These are phyloP conservation scores for Penicillium lividum DNA, from an alignment of 495 filamentous ascomycete genomes.

Conservation along the genomic window DNA sequence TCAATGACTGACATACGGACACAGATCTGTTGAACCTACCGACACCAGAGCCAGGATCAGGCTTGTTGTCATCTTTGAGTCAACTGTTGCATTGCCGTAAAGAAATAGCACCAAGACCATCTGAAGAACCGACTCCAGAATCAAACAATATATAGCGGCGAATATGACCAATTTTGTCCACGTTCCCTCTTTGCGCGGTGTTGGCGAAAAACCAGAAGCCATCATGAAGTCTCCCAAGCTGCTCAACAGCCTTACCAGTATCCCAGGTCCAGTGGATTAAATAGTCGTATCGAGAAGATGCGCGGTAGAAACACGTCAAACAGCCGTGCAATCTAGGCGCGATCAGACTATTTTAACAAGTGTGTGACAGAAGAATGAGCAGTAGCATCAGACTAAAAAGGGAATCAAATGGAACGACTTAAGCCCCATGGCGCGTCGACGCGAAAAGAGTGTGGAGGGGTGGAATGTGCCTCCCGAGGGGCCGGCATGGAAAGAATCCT, in stretches of 20 bases:
- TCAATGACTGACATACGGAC: not conserved
- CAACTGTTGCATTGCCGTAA: constrained; percentile 39
- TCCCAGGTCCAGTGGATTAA: not conserved
- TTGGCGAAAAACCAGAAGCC: constrained; percentile 25
- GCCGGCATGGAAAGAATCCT: constrained; percentile 31
- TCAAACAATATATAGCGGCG: constrained; percentile 39
- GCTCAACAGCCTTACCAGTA: constrained; percentile 10
- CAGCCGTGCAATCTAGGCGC: constrained; percentile 14
- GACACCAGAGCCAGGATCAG: constrained; percentile 40
- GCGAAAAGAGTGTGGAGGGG: constrained; percentile 33
- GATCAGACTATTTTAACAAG: constrained; percentile 13
- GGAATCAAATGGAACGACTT: constrained; percentile 19
- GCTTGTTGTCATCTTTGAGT: constrained; percentile 47
- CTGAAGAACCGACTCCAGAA: constrained; percentile 42
- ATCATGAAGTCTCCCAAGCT: constrained; percentile 19
- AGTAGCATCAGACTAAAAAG: constrained; percentile 22
- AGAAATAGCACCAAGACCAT: constrained; percentile 42
- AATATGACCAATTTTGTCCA: constrained; percentile 49
- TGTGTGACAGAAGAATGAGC: constrained; percentile 8
- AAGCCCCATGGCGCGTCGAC: constrained; percentile 31
- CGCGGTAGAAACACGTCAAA: constrained; percentile 6
- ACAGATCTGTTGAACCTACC: constrained; percentile 25
- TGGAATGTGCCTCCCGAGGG: constrained; percentile 35
- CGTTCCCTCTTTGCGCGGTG: constrained; percentile 33
- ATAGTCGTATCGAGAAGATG: constrained; percentile 1